phyloP scores from a whole-genome alignment of 495 filamentous ascomycete genomes.

The Pseudomonodictys pantanalensis region DNA sequence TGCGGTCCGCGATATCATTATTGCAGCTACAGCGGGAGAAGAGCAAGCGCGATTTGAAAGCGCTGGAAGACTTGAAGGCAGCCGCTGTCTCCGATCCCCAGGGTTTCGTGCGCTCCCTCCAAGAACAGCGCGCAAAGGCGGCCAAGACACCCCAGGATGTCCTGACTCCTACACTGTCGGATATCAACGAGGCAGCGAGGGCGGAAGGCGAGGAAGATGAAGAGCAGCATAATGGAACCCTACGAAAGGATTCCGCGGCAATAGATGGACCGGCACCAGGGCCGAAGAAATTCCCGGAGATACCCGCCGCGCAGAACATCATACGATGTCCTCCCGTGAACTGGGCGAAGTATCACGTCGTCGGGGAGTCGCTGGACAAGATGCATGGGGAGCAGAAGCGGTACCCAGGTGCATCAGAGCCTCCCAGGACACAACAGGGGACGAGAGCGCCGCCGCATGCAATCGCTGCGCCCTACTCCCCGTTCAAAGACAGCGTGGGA shows the following conservation, averaged over 20 bases:
- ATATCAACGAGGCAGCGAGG: background rate
- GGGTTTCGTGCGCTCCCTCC: conserved; percentile 62
- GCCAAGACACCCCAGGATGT: conserved; percentile 5
- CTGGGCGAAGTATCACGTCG: conserved; percentile 84
- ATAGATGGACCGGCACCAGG: background rate
- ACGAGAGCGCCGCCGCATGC: conserved; percentile 52
- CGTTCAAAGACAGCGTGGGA: conserved; percentile 44
- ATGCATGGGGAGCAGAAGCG: conserved; percentile 73
- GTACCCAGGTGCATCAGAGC: conserved; percentile 41
- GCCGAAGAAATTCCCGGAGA: conserved; percentile 44
- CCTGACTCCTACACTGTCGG: conserved; percentile 19
- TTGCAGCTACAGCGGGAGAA: conserved; percentile 79
- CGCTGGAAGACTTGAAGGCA: conserved; percentile 60
- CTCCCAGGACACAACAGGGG: conserved; percentile 44
- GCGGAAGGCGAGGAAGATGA: conserved; percentile 39
- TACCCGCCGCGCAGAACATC: conserved; percentile 78
- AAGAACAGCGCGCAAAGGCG: conserved; percentile 8
- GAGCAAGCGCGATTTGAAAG: conserved; percentile 65
- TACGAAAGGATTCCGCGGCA: conserved; percentile 35
- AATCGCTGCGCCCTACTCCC: conserved; percentile 72
- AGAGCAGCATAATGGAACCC: conserved; percentile 42
- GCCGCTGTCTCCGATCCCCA: conserved; percentile 66
- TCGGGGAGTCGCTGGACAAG: conserved; percentile 75
- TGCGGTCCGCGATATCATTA: conserved; percentile 74
- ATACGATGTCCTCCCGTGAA: conserved; percentile 82